phyloP scores from a whole-genome alignment of 768 basidiomycete genomes.

The Leccinellum rugosiceps region DNA sequence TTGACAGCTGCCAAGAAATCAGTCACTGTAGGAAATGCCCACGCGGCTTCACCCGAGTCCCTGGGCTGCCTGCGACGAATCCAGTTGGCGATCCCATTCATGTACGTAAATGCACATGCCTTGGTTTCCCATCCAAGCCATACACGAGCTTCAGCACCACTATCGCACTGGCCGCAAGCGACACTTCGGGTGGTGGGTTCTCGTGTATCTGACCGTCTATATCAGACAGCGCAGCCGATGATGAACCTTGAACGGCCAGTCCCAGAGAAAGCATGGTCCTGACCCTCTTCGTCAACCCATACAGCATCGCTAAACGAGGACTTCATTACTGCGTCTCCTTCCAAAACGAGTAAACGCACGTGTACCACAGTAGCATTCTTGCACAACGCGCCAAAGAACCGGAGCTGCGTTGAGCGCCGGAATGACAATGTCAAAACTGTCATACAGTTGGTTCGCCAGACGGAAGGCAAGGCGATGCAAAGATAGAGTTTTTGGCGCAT shows the following conservation, averaged over 20 bases:
- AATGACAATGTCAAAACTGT: slow-evolving; percentile 53
- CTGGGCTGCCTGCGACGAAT: slow-evolving; percentile 39
- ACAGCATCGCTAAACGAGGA: slow-evolving; percentile 49
- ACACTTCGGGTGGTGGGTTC: slow-evolving; percentile 66
- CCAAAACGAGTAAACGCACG: slow-evolving; percentile 50
- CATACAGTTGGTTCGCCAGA: slow-evolving; percentile 55
- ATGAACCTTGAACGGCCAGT: slow-evolving; percentile 54
- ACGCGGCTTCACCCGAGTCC: slow-evolving; percentile 52
- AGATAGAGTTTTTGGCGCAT: slow-evolving; percentile 53
- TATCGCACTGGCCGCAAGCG: slow-evolving; percentile 55
- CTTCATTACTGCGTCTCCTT: neutral
- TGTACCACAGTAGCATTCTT: slow-evolving; percentile 60
- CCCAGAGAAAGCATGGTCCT: slow-evolving; percentile 54
- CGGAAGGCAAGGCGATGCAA: slow-evolving; percentile 63
- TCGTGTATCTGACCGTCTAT: slow-evolving; percentile 53
- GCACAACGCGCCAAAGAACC: slow-evolving; percentile 71
- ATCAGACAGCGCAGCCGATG: slow-evolving; percentile 42
- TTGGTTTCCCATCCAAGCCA: slow-evolving; percentile 67
- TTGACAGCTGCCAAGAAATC: slow-evolving; percentile 47
- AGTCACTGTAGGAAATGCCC: slow-evolving; percentile 49
- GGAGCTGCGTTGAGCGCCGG: slow-evolving; percentile 77
- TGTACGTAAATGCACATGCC: slow-evolving; percentile 39
- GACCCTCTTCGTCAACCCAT: slow-evolving; percentile 60
- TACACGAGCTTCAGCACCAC: slow-evolving; percentile 83
- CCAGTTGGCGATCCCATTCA: slow-evolving; percentile 9